Base-by-base conservation (phyloP, 805 yeast genomes). In the Schwanniomyces sp. region DNA sequence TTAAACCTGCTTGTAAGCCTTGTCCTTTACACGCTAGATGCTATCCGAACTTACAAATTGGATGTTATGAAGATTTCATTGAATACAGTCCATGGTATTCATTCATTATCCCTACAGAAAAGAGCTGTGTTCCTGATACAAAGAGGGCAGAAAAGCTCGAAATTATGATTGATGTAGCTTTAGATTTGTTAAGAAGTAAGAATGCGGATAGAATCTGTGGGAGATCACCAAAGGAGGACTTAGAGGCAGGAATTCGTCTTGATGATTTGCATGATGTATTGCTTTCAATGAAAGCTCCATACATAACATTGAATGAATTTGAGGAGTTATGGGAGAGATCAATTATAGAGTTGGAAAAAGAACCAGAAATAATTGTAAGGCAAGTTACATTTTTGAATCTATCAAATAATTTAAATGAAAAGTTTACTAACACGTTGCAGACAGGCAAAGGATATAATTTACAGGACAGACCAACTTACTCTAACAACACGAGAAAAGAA, bases 1-100 rank as follows among this genome's bases (percentile, higher is more conserved):
- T 76, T 43, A 76, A 76, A 42, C 95, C 96, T 2, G 40, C 54
- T 0, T 92, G 99, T 68, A 67, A 79, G 4, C 79, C 79, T 24
- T 92, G 98, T 61, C 97, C 98, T 1, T 78, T 75, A 3, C 84
- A 91, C 66, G 94, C 91, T 0, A 72, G 80, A 34, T 92, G 98
- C 66, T 81, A 76, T 52, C 80, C 82, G 21, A 62, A 75, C 40
- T 70, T 86, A 56, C 70, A 76, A 44, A 58, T 88, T 7, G 82
- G 78, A 47, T 92, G 99, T 66, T 83, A 80, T 55, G 84, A 82
- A 40, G 96, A 85, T 47, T 87, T 72, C 59, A 62, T 79, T 40
- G 74, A 70, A 30, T 58, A 59, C 34, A 71, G 76, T 44, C 84
- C 85, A 12, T 78, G 84, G 77, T 73, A 79, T 52, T 66, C 88